Evolutionary conservation across 2,329 filamentous ascomycete genomes (phyloP), one percentile per base, ranked within the genome.

Genomic region (Cladorrhinum sp.): DNA sequence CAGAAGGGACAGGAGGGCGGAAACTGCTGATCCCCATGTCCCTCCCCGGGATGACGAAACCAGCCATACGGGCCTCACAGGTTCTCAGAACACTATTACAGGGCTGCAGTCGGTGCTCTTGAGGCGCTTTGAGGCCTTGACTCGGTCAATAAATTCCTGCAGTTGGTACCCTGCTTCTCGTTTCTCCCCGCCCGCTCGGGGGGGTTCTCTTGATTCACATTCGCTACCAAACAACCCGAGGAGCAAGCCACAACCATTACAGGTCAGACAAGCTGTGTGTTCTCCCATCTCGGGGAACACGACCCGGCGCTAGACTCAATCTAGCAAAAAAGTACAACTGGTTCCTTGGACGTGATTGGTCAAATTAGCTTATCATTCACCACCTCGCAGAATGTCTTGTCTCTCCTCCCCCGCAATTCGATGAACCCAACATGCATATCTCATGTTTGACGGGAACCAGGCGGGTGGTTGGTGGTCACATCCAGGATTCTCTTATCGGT

Each of bases 251-350:
- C 33, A 36, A 36, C 14, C 33, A 36, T 12, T 9, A 10, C 33
- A 12, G 33, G 33, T 36, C 33, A 16, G 33, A 16, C 33, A 16
- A 36, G 8, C 4, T 36, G 33, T 36, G 8, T n/a, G 33, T 36
- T 36, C 8, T 30, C 10, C 18, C 24, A 18, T n/a, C 4, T 26
- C 57, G 42, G 48, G 59, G 33, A 55, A 3, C 18, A 58, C 30
- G 54, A 16, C 36, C 58, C 28, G 42, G 33, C 55, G 49, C 63
- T 64, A 64, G 39, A 21, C 63, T 52, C 16, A 20, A 55, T 62
- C 20, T 18, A 57, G 63, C 48, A 26, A 62, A 64, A 62, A 59
- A 61, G 62, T 64, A 64, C 61, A 51, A 46, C 10, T 28, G 16
- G 26, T 36, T 12, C 33, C 33, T 36, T 16, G 14, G 3, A 12